Conservation (phyloP, 2,329 filamentous ascomycete species). For the Paramyrothecium roridum region DNA sequence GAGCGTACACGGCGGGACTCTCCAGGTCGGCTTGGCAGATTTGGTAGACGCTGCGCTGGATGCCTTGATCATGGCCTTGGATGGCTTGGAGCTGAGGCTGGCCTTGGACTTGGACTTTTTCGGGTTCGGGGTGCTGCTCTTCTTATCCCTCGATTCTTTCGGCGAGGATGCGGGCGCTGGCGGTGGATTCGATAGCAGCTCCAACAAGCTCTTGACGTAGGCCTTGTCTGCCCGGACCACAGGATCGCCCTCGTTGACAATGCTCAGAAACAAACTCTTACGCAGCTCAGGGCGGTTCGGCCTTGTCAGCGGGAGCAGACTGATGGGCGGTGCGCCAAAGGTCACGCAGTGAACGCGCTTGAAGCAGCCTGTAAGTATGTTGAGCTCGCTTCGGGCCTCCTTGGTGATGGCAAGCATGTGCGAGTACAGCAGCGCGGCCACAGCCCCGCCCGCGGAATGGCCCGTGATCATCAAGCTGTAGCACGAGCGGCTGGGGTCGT, state of each 20-base stretch:
- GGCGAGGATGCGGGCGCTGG: conserved; percentile 27
- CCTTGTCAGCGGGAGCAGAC: conserved; percentile 64
- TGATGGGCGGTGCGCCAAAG: conserved; percentile 80
- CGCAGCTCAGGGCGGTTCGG: conserved; percentile 45
- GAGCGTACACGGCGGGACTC: conserved; percentile 61
- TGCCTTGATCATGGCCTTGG: conserved; percentile 14
- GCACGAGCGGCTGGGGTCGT: conserved; percentile 63
- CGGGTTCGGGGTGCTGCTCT: conserved; percentile 5
- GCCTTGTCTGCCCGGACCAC: conserved; percentile 73
- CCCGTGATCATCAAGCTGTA: conserved; percentile 80
- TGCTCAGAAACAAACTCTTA: conserved; percentile 73
- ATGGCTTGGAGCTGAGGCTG: conserved; percentile 3
- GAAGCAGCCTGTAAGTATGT: conserved; percentile 65
- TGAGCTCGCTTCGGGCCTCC: conserved; percentile 64
- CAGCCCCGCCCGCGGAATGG: conserved; percentile 81
- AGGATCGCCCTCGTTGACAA: conserved; percentile 85
- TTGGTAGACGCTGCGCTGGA: conserved; percentile 8
- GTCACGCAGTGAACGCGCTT: conserved; percentile 80
- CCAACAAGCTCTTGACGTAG: conserved; percentile 70
- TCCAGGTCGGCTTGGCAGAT: conserved; percentile 49
- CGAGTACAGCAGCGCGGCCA: conserved; percentile 74
- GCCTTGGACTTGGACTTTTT: conserved; percentile 3
- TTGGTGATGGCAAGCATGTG: conserved; percentile 69
- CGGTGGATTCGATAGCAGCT: conserved; percentile 63
- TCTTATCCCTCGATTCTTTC: not conserved